Conservation (phyloP, 2,329 filamentous ascomycete species). For the Trichoderma sp. region DNA sequence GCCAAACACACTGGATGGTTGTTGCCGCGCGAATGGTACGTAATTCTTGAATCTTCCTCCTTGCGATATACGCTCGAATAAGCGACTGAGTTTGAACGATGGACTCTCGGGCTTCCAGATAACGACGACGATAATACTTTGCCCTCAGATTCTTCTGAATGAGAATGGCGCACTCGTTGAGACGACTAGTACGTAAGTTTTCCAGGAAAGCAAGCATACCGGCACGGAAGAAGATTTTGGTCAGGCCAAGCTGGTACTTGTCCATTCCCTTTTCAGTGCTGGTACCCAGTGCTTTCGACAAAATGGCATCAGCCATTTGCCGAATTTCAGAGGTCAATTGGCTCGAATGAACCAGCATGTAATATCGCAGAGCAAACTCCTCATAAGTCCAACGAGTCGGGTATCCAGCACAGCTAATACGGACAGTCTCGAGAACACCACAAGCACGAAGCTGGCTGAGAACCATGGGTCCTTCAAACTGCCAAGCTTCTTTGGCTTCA, state of each 20-base stretch:
- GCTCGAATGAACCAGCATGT: conserved; percentile 90
- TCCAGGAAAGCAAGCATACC: conserved; percentile 98
- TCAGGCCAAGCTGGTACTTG: conserved; percentile 96
- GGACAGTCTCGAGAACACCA: conserved; percentile 96
- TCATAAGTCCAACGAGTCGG: conserved; percentile 99
- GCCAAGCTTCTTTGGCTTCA: conserved; percentile 94
- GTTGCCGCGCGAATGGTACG: conserved; percentile 86
- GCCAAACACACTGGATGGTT: conserved; percentile 94
- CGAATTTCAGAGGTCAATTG: conserved; percentile 94
- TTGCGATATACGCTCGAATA: conserved; percentile 75
- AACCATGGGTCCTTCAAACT: conserved; percentile 98
- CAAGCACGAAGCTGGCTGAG: conserved; percentile 95
- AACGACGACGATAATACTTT: conserved; percentile 92
- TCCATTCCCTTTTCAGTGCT: conserved; percentile 75
- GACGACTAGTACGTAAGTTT: conserved; percentile 83
- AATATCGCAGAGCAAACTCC: conserved; percentile 95
- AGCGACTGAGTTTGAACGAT: conserved; percentile 81
- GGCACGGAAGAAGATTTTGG: conserved; percentile 98
- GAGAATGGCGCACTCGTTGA: conserved; percentile 94
- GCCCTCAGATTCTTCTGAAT: conserved; percentile 98
- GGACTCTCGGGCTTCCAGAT: conserved; percentile 81
- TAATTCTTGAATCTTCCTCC: conserved; percentile 77
- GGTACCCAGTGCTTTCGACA: conserved; percentile 83
- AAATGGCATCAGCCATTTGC: conserved; percentile 89
- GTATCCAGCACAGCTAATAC: conserved; percentile 96